phyloP scores from a whole-genome alignment of 2,329 filamentous ascomycete species.

The Epichloe gansuensis region DNA sequence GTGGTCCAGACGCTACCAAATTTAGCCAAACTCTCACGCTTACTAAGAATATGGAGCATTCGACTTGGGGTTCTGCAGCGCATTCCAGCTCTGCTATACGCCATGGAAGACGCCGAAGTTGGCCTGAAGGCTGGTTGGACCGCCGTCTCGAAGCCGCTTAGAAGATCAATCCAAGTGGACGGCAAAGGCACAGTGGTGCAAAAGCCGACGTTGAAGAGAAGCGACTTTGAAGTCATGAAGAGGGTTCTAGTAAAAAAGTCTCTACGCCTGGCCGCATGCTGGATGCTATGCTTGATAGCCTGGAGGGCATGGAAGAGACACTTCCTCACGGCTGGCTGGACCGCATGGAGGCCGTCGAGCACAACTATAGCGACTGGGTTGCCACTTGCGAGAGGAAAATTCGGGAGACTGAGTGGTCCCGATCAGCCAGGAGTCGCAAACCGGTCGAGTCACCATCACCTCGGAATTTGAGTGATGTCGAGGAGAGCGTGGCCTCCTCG shows the following conservation, averaged over 20 bases:
- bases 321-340: slow-evolving; percentile 83
- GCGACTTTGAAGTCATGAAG: slow-evolving; percentile 47
- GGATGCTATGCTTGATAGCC: slow-evolving; percentile 73
- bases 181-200: slow-evolving; percentile 7
- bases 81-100: slow-evolving; percentile 54
- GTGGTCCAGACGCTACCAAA: slow-evolving; percentile 81
- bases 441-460: neutral
- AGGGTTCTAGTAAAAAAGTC: slow-evolving; percentile 56
- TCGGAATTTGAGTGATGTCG: neutral
- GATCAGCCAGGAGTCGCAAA: neutral
- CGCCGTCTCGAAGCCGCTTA: slow-evolving; percentile 32
- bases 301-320: slow-evolving; percentile 75
- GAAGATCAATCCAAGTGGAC: slow-evolving; percentile 11
- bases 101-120: slow-evolving; percentile 53
- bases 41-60: slow-evolving; percentile 69
- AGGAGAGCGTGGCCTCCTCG: neutral
- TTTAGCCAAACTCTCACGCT: slow-evolving; percentile 56
- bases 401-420: slow-evolving; percentile 48
- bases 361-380: slow-evolving; percentile 68
- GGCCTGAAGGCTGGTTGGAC: slow-evolving; percentile 57
- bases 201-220: slow-evolving; percentile 23
- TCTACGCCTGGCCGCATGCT: slow-evolving; percentile 57
- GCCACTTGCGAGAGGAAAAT: slow-evolving; percentile 63
- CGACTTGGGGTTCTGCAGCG: slow-evolving; percentile 64
- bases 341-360: slow-evolving; percentile 68